Percentiles rank a stretch among this genome's conserved stretches.
phyloP scores from a whole-genome alignment of 1,139 yeast species.

The Meyerozyma smithsonii region DNA sequence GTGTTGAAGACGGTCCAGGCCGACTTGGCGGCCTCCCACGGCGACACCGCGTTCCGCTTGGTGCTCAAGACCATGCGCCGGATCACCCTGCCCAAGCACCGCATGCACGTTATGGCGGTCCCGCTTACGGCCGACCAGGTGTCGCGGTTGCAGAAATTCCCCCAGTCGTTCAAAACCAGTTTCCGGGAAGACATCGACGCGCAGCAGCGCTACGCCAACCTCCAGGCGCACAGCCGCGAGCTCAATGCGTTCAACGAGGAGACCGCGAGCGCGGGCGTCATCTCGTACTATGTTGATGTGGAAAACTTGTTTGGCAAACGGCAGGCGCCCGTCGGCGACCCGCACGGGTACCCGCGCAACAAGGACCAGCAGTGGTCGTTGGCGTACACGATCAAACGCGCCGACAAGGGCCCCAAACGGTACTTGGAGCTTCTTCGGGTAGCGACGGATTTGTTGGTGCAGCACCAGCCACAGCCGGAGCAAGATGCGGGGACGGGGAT shows the following conservation, averaged over 20 bases:
- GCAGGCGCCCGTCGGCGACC: constrained; percentile 5
- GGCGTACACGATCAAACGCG: constrained; percentile 7
- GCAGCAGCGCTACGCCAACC: constrained; percentile 16
- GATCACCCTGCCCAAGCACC: not conserved
- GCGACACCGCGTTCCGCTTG: constrained; percentile 25
- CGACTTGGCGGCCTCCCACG: constrained; percentile 19
- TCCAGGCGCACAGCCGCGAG: constrained; percentile 16
- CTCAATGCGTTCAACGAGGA: constrained; percentile 16
- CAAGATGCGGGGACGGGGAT: too few relatives aligned
- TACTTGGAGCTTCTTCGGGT: not conserved
- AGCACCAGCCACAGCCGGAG: not conserved
- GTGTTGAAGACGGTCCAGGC: constrained; percentile 38
- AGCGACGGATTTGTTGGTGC: not conserved
- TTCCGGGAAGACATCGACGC: constrained; percentile 18
- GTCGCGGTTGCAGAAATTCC: constrained; percentile 20
- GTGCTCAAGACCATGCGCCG: constrained; percentile 15
- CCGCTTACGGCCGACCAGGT: constrained; percentile 26
- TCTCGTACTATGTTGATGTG: constrained; percentile 11
- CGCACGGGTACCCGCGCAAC: constrained; percentile 11
- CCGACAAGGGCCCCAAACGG: constrained; percentile 4
- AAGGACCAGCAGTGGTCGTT: constrained; percentile 11
- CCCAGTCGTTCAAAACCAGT: constrained; percentile 21
- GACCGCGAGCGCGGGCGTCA: constrained; percentile 5
- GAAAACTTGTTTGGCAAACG: constrained; percentile 10
- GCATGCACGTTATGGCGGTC: constrained; percentile 27